Base-by-base conservation (phyloP, 2,329 filamentous ascomycete genomes). In the Grosmannia serpens region DNA sequence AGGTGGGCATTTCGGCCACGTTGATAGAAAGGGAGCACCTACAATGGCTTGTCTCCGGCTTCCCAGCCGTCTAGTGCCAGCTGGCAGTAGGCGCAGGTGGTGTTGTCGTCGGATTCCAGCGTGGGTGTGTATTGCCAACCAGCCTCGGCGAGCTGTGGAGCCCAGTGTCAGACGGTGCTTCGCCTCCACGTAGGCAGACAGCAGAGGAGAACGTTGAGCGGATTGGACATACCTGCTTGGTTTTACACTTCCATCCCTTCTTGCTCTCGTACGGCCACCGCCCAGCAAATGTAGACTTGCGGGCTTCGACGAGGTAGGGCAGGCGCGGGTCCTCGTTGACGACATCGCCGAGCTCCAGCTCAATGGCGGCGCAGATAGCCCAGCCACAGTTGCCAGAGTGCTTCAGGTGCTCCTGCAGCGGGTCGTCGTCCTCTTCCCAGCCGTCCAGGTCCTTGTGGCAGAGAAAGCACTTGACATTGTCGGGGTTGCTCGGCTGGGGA, bases 1-100 rank as follows among this genome's bases (percentile, higher is more conserved):
- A 64, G 58, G 51, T 38, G 15, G 4, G 38, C 20, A 9, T 31
- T 26, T 1, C 5, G 29, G 11, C 3, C 2, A 20, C 3, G 22
- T 52, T 44, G 10, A 24, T 11, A 54, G 8, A 33, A 44, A 35
- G 13, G 49, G 22, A 41, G 6, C 11, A 9, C 87, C 73, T 70
- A 91, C 85, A 87, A 82, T 61, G 94, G 94, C 68, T 95, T 89
- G 70, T 99, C 94, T 60, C 86, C 85, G 1, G 87, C 86, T 68
- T 97, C 94, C 94, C 95, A 99, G 8, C 91, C 91, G 70, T 97
- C 92, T 13, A 99, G 80, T 13, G 87, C 90, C 20, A 97, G 74
- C 59, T 88, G 84, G 74, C 94, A 99, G 73, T 97, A 96, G 31
- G 88, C 81, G 69, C 94, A 99, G 13, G 88, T 94, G 11, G 89